Evolutionary conservation across 2,329 filamentous ascomycete genomes (phyloP).

Genomic region (Onygenales sp.): DNA sequence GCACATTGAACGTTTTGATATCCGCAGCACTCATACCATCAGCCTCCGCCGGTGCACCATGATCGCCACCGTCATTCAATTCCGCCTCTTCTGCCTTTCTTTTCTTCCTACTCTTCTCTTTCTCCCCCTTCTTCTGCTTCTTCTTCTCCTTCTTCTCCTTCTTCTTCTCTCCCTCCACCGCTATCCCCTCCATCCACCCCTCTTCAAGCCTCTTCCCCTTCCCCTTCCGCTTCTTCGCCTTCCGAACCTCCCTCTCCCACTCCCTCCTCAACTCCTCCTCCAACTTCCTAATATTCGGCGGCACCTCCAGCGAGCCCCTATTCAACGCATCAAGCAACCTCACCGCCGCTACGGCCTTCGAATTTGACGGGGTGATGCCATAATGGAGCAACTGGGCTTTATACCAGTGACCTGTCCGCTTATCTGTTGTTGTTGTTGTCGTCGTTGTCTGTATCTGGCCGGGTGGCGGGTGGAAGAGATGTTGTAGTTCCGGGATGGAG

Average conservation of each 20-base stretch:
- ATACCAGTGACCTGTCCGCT: constrained; percentile 51
- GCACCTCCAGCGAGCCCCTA: constrained; percentile 39
- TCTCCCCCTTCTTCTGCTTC: constrained; percentile 34
- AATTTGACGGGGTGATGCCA: constrained; percentile 47
- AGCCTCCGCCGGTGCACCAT: not conserved
- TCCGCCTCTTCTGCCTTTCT: not conserved
- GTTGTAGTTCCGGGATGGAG: constrained; percentile 34
- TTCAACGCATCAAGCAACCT: constrained; percentile 50
- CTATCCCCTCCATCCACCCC: constrained; percentile 40
- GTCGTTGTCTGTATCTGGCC: constrained; percentile 28
- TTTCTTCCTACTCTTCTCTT: constrained; percentile 1
- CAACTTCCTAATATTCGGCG: constrained; percentile 38
- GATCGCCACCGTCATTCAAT: not conserved
- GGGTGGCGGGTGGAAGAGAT: constrained; percentile 27
- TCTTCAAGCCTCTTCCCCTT: constrained; percentile 8
- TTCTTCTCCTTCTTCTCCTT: constrained; percentile 47
- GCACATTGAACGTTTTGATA: too few relatives aligned
- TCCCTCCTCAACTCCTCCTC: constrained; percentile 50
- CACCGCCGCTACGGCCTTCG: constrained; percentile 51
- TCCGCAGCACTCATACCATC: not conserved
- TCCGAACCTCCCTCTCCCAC: constrained; percentile 43
- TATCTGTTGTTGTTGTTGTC: not conserved
- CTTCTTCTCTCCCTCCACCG: constrained; percentile 47
- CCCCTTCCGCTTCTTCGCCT: constrained; percentile 30
- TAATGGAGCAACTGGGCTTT: constrained; percentile 56